Evolutionary conservation across 331 rosid species (phyloP).

Genomic region (Rhamnella rubrinervis): DNA sequence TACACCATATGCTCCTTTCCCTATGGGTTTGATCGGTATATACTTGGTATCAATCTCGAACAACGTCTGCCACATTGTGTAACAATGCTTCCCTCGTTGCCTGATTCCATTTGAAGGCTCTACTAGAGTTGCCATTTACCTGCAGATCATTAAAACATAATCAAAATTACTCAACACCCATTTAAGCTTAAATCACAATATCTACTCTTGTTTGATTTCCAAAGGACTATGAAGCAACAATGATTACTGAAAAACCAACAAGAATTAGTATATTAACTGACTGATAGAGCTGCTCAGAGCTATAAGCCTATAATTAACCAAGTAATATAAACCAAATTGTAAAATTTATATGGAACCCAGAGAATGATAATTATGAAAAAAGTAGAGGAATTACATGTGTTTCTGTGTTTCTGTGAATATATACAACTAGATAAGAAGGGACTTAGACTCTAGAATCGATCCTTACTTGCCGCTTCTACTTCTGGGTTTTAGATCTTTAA

Average conservation of each 20-base stretch:
- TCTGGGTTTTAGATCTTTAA: slow-evolving; percentile 25
- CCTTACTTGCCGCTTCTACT: slow-evolving; percentile 34
- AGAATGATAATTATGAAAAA: neutral
- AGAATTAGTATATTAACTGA: neutral
- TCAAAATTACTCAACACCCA: slow-evolving; percentile 13
- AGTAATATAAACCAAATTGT: too few species aligned
- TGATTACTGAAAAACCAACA: neutral
- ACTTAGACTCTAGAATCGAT: slow-evolving; percentile 24
- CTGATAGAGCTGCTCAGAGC: slow-evolving; percentile 9
- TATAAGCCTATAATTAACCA: neutral
- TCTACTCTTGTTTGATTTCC: neutral
- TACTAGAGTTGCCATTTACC: slow-evolving; percentile 45
- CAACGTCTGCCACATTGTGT: slow-evolving; percentile 50
- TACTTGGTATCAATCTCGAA: slow-evolving; percentile 54
- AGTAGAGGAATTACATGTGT: neutral
- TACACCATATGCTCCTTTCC: slow-evolving; percentile 54
- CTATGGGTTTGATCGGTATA: slow-evolving; percentile 49
- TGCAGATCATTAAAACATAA: slow-evolving; percentile 14
- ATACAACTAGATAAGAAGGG: slow-evolving; percentile 1
- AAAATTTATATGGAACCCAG: slow-evolving; percentile 1
- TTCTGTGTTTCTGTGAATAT: neutral
- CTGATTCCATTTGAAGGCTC: slow-evolving; percentile 47
- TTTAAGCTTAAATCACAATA: neutral
- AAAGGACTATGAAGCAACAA: neutral
- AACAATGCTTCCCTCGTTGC: slow-evolving; percentile 47